phyloP scores from a whole-genome alignment of 1,284 basidiomycete genomes.

The Melampsora americana region DNA sequence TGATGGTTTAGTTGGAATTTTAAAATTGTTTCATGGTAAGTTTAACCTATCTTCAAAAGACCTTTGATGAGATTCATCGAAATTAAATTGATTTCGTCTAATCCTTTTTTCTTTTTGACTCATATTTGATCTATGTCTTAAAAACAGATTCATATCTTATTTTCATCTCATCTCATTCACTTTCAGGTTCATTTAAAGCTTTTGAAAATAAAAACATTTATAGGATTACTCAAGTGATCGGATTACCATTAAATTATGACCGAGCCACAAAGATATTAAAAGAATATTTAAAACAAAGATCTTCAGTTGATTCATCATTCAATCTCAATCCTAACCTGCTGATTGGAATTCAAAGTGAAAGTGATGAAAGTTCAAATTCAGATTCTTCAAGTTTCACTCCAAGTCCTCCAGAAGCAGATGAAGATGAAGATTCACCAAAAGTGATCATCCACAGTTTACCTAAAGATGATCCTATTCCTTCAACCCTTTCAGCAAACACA shows the following conservation, averaged over 20 bases:
- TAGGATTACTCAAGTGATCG: conserved; percentile 11
- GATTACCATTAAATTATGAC: conserved; percentile 10
- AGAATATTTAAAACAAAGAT: conserved; percentile 9
- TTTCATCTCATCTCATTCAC: conserved; percentile 24
- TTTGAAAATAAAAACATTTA: conserved; percentile 15
- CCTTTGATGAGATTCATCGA: neutral
- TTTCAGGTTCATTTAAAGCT: conserved; percentile 4
- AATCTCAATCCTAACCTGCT: neutral
- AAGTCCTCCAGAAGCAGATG: conserved; percentile 31
- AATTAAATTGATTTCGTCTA: neutral
- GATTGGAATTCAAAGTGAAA: conserved; percentile 10
- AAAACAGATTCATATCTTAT: conserved; percentile 33
- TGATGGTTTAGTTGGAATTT: conserved; percentile 29
- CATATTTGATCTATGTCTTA: too few species aligned
- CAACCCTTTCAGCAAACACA: neutral
- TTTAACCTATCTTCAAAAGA: neutral
- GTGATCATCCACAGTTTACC: neutral
- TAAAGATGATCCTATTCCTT: neutral
- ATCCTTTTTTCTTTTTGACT: too few species aligned
- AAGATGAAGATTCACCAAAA: conserved; percentile 13
- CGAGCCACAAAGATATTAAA: conserved; percentile 6
- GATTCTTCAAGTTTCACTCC: neutral
- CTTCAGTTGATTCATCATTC: neutral
- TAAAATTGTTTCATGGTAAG: conserved; percentile 35
- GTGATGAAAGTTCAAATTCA: neutral